Base-by-base conservation (phyloP, 306 rosid genomes). In the Acacia confusa region DNA sequence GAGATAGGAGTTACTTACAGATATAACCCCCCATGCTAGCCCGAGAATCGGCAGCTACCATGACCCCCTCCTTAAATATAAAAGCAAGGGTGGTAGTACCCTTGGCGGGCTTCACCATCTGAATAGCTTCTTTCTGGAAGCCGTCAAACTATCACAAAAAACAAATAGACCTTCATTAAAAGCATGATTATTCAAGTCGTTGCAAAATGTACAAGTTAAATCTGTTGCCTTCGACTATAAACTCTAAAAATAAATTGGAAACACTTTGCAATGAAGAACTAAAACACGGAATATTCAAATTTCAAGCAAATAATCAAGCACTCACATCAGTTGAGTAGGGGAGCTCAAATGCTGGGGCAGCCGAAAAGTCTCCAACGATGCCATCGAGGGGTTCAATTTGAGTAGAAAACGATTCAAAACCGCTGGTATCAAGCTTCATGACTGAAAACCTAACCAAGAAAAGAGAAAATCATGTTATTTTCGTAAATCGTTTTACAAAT, bases 1-100 rank as follows among this genome's bases (percentile, higher is more conserved):
- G 22, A 70, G 52, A 58, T 8, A 7, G 44, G 64, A 22, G 41
- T 34, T 36, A 86, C 92, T 83, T 90, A 93, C 99, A 95, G 38
- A 93, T 93, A 85, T 95, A 95, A 76, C 99, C 97, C 52, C 96
- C 98, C 99, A 93, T 95, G 85, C 98, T 93, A 79, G 98, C 98
- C 44, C 98, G 88, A 52, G 99, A 95, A 93, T 95, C 98, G 9
- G 99, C 94, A 44, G 99, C 99, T 22, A 95, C 97, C 91, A 95
- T 95, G 41, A 95, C 98, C 22, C 98, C 99, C n/a, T 93, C 98
- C 84, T 95, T 95, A 73, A 95, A 92, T 38, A 95, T 93, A 83
- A 95, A 95, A 36, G 99, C 99, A 68, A 93, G 97, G 0, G 98
- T 93, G 4, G 99, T 95, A 16, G 99, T 95, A 76, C 99, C 98